Base-by-base conservation (phyloP, 139 green algal genomes). In the Haematococcus lacustris region DNA sequence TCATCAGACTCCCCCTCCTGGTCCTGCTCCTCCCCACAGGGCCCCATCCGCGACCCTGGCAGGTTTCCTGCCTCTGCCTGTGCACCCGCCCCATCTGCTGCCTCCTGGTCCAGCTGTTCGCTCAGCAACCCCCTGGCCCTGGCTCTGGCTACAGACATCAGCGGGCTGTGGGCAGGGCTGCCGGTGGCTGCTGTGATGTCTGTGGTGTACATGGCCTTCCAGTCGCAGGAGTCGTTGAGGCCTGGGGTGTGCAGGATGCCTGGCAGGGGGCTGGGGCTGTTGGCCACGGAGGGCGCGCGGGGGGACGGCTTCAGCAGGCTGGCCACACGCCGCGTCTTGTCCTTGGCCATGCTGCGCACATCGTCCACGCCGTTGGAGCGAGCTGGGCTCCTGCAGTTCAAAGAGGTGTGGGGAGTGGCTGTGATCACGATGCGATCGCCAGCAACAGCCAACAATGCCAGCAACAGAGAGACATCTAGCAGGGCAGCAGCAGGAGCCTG, bases 311-410 rank as follows among this genome's bases (percentile, higher is more conserved):
- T 76, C 9, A 51, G n/a, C 1, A 38, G 38, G 1, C 33, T 43
- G 33, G 41, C 23, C 2, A 66, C 37, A 1, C 73, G 73, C 6
- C 70, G 62, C 13, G 53, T 73, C 69, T 83, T 83, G 57, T 83
- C 78, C 38, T 68, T 67, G 50, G 71, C 70, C 0, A 70, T 53
- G 9, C 64, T 60, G 4, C 78, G 68, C 21, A 83, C 73, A 38
- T 83, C 78, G 39, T 83, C 78, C 30, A 76, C 50, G 17, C 47
- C 70, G 37, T 51, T 72, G 25, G 70, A 38, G 21, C 75, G 53
- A 3, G 53, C 53, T 7, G 53, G 53, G 53, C 40, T 40, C 71
- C 71, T 74, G 71, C 33, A 71, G 30, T 25, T 26, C 17, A 26
- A 67, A 21, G 23, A 30, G 21, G 9, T 53, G 33, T 35, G n/a